Conservation (phyloP, 1,284 basidiomycete genomes). For the Rhodotorula glutinis region DNA sequence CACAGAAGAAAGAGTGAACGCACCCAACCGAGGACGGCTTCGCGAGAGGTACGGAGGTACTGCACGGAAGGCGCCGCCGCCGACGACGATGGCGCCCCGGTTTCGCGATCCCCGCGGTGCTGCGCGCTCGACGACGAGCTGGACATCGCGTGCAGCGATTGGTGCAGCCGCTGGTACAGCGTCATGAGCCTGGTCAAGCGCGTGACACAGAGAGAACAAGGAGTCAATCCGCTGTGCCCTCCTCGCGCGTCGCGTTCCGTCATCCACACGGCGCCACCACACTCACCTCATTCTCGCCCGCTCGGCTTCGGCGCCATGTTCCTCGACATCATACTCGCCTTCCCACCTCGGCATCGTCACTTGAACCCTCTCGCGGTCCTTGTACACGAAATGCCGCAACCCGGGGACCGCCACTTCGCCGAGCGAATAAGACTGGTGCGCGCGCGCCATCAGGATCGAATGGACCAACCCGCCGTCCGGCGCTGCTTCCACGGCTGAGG, state of each 20-base stretch:
- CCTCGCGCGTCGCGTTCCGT: no score
- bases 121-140: background rate
- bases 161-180: slow-evolving; percentile 77
- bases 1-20: slow-evolving; percentile 42
- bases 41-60: slow-evolving; percentile 75
- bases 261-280: no score
- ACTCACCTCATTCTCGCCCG: slow-evolving; percentile 48
- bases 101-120: background rate
- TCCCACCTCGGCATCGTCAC: slow-evolving; percentile 78
- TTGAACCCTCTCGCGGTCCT: slow-evolving; percentile 81
- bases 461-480: slow-evolving; percentile 44
- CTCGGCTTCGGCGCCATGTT: slow-evolving; percentile 58
- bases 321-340: slow-evolving; percentile 66
- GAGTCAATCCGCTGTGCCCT: background rate
- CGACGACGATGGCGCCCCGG: background rate
- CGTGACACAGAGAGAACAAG: no score
- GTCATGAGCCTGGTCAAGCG: slow-evolving; percentile 79
- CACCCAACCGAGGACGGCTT: slow-evolving; percentile 87
- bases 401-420: slow-evolving; percentile 75
- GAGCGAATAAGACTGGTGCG: slow-evolving; percentile 49
- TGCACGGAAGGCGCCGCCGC: slow-evolving; percentile 72
- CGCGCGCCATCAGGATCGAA: slow-evolving; percentile 63
- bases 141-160: slow-evolving; percentile 62
- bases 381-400: slow-evolving; percentile 90
- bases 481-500: no score